These are phyloP conservation scores for Aureobasidium sp. DNA, from an alignment of 2,329 filamentous ascomycete species.

Conservation along the genomic window DNA sequence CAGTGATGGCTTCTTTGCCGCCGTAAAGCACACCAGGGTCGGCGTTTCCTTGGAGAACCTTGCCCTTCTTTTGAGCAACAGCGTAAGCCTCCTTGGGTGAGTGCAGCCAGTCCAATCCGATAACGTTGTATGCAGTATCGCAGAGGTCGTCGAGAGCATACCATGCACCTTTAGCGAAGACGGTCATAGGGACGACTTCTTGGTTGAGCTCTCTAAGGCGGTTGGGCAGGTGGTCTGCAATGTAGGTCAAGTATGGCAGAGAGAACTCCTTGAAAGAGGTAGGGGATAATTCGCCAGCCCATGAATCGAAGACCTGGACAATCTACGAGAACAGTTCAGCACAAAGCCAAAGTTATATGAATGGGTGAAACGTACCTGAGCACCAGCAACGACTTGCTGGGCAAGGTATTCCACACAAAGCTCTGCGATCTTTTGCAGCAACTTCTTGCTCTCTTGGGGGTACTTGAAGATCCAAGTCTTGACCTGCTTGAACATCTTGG, in stretches of 20 bases:
- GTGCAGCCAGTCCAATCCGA: conserved; percentile 92
- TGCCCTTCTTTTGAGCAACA: conserved; percentile 61
- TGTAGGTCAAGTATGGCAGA: conserved; percentile 77
- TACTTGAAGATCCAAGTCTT: conserved; percentile 98
- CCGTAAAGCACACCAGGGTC: conserved; percentile 93
- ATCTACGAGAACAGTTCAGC: conserved; percentile 42
- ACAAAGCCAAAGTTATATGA: background rate
- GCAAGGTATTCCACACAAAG: conserved; percentile 93
- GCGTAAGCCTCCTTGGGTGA: conserved; percentile 77
- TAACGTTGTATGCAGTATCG: conserved; percentile 82
- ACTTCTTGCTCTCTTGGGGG: conserved; percentile 64
- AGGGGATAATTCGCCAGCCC: conserved; percentile 90
- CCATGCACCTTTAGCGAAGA: conserved; percentile 97
- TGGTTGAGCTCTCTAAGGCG: conserved; percentile 65
- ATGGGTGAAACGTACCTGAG: conserved; percentile 52
- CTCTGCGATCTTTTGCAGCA: conserved; percentile 87
- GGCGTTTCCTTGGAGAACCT: conserved; percentile 86
- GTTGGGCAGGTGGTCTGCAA: conserved; percentile 69
- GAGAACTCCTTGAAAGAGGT: conserved; percentile 75
- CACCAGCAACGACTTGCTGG: conserved; percentile 83
- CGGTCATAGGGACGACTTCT: conserved; percentile 86
- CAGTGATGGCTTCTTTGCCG: conserved; percentile 68
- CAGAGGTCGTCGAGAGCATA: conserved; percentile 84
- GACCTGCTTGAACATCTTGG: conserved; percentile 84
- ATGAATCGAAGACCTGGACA: conserved; percentile 95